Percentiles rank a stretch among this genome's conserved stretches.
phyloP scores from a whole-genome alignment of 108 stramenopile species.

The Nitzschia sp. region DNA sequence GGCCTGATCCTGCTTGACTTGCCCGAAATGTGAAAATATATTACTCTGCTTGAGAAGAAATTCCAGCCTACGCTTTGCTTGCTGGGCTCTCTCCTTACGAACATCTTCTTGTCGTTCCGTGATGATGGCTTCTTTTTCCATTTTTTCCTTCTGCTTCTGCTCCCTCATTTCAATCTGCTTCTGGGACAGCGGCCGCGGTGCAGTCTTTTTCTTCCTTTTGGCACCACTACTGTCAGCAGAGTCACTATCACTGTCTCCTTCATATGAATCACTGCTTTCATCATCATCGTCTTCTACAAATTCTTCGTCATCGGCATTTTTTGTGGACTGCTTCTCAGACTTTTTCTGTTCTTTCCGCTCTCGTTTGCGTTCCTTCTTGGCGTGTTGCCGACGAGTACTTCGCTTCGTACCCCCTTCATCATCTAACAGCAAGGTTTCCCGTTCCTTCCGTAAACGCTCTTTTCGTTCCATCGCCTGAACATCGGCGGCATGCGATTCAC shows the following conservation, averaged over 20 bases:
- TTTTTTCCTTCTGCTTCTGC: slow-evolving; percentile 55
- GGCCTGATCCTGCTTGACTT: slow-evolving; percentile 72
- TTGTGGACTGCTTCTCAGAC: slow-evolving; percentile 13
- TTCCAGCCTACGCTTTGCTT: slow-evolving; percentile 89
- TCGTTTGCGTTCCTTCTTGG: slow-evolving; percentile 50
- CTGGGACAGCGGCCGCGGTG: slow-evolving; percentile 37
- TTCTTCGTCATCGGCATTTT: slow-evolving; percentile 29
- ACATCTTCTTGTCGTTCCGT: slow-evolving; percentile 72
- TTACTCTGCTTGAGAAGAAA: slow-evolving; percentile 95
- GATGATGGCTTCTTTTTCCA: slow-evolving; percentile 71
- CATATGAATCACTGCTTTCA: slow-evolving; percentile 38
- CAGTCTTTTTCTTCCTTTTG: slow-evolving; percentile 43
- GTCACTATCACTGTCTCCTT: slow-evolving; percentile 44
- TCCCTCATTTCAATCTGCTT: slow-evolving; percentile 55
- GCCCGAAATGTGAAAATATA: slow-evolving; percentile 95
- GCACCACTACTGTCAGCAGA: slow-evolving; percentile 36
- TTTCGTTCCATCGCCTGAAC: slow-evolving; percentile 63
- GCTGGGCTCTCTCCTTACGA: slow-evolving; percentile 63
- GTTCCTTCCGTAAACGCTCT: slow-evolving; percentile 50
- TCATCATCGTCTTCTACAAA: slow-evolving; percentile 35
- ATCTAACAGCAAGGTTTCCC: slow-evolving; percentile 56
- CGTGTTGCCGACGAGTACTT: slow-evolving; percentile 41
- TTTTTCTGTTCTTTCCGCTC: slow-evolving; percentile 45
- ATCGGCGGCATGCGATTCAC: slow-evolving; percentile 80
- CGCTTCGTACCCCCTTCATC: slow-evolving; percentile 49